Conservation (phyloP, 495 filamentous ascomycete genomes). For the Podospora pseudocomata region DNA sequence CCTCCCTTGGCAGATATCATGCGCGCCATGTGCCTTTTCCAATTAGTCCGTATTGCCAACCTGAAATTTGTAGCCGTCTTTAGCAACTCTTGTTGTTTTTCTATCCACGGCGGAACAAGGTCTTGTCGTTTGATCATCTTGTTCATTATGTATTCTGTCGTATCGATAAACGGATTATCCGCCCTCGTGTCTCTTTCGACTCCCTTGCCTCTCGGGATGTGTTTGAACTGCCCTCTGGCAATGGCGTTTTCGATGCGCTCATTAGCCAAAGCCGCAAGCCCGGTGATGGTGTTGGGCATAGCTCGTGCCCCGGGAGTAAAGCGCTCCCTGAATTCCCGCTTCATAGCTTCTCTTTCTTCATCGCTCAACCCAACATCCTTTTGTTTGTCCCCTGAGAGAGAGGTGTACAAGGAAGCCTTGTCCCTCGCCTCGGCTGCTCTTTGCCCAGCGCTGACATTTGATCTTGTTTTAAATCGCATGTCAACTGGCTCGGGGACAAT, state of each 20-base stretch:
- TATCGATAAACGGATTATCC: slow-evolving; percentile 87
- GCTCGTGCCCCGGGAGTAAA: slow-evolving; percentile 69
- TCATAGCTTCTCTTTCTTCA: slow-evolving; percentile 64
- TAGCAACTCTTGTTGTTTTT: slow-evolving; percentile 91
- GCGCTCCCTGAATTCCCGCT: slow-evolving; percentile 71
- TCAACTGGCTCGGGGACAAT: slow-evolving; percentile 55
- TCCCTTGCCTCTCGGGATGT: slow-evolving; percentile 77
- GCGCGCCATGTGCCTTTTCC: slow-evolving; percentile 79
- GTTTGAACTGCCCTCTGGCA: slow-evolving; percentile 84
- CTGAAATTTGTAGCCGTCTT: slow-evolving; percentile 68
- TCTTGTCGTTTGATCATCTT: slow-evolving; percentile 97
- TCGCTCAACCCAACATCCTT: slow-evolving; percentile 54
- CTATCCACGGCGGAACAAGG: slow-evolving; percentile 82
- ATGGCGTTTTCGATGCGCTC: slow-evolving; percentile 95
- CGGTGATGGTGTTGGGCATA: slow-evolving; percentile 74
- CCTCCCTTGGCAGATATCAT: slow-evolving; percentile 79
- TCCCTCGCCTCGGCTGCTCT: slow-evolving; percentile 78
- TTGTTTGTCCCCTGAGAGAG: slow-evolving; percentile 39
- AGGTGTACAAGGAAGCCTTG: slow-evolving; percentile 64
- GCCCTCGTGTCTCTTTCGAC: slow-evolving; percentile 76
- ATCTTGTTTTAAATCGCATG: slow-evolving; percentile 50
- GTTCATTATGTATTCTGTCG: slow-evolving; percentile 97
- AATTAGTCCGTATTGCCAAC: slow-evolving; percentile 69
- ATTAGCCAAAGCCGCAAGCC: slow-evolving; percentile 79
- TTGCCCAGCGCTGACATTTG: slow-evolving; percentile 45